phyloP scores from a whole-genome alignment of 495 filamentous ascomycete genomes.

The Beverwykella pulmonaria region DNA sequence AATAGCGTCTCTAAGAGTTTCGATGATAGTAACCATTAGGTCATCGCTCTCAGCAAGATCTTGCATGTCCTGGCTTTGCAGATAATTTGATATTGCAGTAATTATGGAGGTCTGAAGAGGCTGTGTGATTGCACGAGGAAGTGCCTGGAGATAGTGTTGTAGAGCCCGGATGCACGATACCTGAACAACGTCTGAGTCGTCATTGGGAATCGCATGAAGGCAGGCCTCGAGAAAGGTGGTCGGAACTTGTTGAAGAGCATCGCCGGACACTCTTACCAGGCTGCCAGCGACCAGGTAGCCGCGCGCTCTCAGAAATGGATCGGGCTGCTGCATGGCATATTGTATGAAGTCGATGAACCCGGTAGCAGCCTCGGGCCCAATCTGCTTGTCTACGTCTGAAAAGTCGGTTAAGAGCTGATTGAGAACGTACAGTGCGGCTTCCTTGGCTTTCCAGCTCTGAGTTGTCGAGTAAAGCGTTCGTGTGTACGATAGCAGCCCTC shows the following conservation, averaged over 20 bases:
- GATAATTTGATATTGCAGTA: constrained; percentile 71
- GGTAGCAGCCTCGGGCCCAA: constrained; percentile 66
- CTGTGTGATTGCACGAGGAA: constrained; percentile 55
- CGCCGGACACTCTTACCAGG: constrained; percentile 60
- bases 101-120: constrained; percentile 75
- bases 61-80: constrained; percentile 74
- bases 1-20: constrained; percentile 83
- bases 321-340: constrained; percentile 69
- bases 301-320: constrained; percentile 75
- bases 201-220: constrained; percentile 71
- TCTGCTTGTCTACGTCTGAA: constrained; percentile 66
- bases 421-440: constrained; percentile 80
- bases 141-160: constrained; percentile 73
- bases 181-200: constrained; percentile 82
- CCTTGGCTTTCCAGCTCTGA: constrained; percentile 65
- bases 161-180: constrained; percentile 88
- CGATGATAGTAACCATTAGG: constrained; percentile 83
- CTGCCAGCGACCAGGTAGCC: constrained; percentile 82
- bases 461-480: constrained; percentile 60
- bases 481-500: constrained; percentile 73
- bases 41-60: constrained; percentile 87
- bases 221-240: constrained; percentile 71
- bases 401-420: constrained; percentile 81
- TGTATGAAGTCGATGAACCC: constrained; percentile 77
- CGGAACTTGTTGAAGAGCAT: constrained; percentile 57